These are phyloP conservation scores for Malus sieversii DNA, from an alignment of 306 rosid species.

Conservation along the genomic window DNA sequence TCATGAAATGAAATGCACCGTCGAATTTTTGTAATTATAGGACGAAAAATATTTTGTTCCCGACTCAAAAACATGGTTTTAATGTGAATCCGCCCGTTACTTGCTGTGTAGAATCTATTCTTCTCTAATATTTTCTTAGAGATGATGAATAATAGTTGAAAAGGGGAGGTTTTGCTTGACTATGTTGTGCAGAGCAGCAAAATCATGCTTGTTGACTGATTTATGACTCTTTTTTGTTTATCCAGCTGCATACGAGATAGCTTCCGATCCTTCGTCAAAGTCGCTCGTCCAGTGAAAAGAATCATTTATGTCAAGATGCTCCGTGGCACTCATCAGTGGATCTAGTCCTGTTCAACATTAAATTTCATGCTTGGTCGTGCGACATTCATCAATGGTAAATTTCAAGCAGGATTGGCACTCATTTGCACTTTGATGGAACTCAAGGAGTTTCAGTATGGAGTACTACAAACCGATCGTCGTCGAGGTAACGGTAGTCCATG, in stretches of 20 bases:
- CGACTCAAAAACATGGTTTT: neutral
- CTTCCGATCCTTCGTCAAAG: neutral
- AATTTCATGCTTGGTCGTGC: slow-evolving; percentile 5
- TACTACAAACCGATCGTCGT: neutral
- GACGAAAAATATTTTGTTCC: neutral
- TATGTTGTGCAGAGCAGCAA: neutral
- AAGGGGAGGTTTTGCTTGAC: no score
- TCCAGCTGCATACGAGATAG: slow-evolving; percentile 8
- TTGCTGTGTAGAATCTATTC: neutral
- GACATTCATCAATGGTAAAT: neutral
- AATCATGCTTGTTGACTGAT: neutral
- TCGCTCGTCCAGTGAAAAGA: neutral
- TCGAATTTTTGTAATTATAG: neutral
- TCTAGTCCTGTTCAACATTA: neutral
- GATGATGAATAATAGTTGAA: no score
- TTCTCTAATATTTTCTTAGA: no score
- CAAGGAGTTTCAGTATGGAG: neutral
- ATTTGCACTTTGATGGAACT: slow-evolving; percentile 3
- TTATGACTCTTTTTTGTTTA: neutral
- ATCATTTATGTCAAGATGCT: neutral
- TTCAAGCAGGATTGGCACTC: neutral
- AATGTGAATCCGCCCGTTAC: neutral
- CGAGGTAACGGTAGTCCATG: neutral
- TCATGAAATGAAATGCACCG: neutral
- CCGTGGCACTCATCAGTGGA: neutral